Evolutionary conservation across 148 eudicot species (phyloP).

Genomic region (Diospyros lotus): DNA sequence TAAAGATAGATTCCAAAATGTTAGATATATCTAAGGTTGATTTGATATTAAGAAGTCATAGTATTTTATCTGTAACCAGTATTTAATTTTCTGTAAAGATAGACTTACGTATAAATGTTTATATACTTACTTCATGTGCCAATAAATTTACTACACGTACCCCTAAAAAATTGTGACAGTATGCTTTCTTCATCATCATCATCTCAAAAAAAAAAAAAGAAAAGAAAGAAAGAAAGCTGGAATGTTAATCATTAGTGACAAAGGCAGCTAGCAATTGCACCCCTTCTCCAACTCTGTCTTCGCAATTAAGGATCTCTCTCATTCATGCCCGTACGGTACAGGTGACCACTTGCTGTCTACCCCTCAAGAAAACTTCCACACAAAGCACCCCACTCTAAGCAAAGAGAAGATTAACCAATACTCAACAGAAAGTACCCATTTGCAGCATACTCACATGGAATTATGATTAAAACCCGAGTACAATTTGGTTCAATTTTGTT

Average conservation of each 20-base stretch:
- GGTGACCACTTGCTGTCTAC: conserved; percentile 46
- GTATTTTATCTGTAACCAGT: too few relatives aligned
- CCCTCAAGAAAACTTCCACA: conserved; percentile 39
- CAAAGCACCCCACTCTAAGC: conserved; percentile 40
- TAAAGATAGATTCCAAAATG: too few relatives aligned
- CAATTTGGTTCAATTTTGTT: neutral
- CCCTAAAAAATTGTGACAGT: too few relatives aligned
- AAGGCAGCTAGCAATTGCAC: conserved; percentile 24
- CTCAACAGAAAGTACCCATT: conserved; percentile 13
- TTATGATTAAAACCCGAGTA: neutral
- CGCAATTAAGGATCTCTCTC: conserved; percentile 34
- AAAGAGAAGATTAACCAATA: conserved; percentile 29
- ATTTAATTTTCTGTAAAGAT: too few relatives aligned
- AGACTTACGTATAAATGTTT: too few relatives aligned
- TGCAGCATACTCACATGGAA: neutral
- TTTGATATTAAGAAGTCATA: too few relatives aligned
- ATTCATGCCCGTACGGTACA: conserved; percentile 13
- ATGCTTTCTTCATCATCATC: too few relatives aligned
- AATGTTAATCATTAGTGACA: neutral
- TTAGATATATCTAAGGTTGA: too few relatives aligned
- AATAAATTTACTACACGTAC: too few relatives aligned
- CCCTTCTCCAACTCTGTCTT: conserved; percentile 38
- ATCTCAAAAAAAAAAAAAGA: neutral
- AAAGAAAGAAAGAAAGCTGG: too few relatives aligned
- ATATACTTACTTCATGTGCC: too few relatives aligned